Percentiles rank a stretch among this genome's conserved stretches.
These are phyloP conservation scores for Puccinia novopanici DNA, from an alignment of 1,284 basidiomycete species.

Conservation along the genomic window DNA sequence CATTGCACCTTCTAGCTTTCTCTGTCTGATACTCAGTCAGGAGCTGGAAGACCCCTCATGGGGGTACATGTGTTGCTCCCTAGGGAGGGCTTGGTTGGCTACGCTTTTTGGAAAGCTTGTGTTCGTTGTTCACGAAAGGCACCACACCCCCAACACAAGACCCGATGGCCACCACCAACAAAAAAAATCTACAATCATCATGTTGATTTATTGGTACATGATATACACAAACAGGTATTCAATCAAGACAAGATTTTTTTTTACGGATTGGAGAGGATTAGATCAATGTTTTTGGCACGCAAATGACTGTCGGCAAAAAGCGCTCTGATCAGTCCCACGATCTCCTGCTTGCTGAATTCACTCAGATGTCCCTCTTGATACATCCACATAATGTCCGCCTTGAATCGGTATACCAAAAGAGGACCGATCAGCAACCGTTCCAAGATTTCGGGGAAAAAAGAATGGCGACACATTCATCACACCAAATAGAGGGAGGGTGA, in stretches of 20 bases:
- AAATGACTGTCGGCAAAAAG: conserved; percentile 88
- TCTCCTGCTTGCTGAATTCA: conserved; percentile 83
- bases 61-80: too few relatives aligned
- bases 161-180: too few relatives aligned
- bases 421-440: conserved; percentile 2
- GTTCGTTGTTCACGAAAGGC: too few relatives aligned
- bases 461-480: too few relatives aligned
- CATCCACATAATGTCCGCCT: conserved; percentile 81
- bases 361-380: conserved; percentile 87
- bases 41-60: too few relatives aligned
- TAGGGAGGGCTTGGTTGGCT: too few relatives aligned
- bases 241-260: too few relatives aligned
- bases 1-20: too few relatives aligned
- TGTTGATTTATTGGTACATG: not conserved
- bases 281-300: conserved; percentile 75
- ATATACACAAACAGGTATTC: conserved; percentile 55
- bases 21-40: too few relatives aligned
- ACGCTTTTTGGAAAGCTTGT: too few relatives aligned
- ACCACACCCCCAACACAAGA: too few relatives aligned
- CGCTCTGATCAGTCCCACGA: conserved; percentile 77
- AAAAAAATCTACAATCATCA: not conserved
- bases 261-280: conserved; percentile 60
- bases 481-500: too few relatives aligned
- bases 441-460: not conserved
- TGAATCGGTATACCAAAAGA: conserved; percentile 9